These are phyloP conservation scores for Fistulinella prunicolor DNA, from an alignment of 768 basidiomycete genomes.

Conservation along the genomic window DNA sequence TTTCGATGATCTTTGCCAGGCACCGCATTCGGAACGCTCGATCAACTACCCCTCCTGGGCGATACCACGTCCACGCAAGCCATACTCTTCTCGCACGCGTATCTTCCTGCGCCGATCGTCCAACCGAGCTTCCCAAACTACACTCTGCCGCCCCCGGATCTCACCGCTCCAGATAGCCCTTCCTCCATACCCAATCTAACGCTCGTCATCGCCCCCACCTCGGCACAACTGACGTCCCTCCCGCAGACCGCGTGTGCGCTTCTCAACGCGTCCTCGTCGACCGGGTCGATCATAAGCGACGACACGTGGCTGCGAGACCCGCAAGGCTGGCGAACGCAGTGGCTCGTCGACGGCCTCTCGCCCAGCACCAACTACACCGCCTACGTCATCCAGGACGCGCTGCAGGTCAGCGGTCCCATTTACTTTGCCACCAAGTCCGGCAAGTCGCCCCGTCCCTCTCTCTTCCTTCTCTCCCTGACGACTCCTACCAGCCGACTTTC, in stretches of 20 bases:
- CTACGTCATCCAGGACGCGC: conserved; percentile 55
- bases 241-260: conserved; percentile 63
- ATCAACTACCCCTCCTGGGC: conserved; percentile 54
- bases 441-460: conserved; percentile 29
- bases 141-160: conserved; percentile 59
- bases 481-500: conserved; percentile 47
- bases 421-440: conserved; percentile 76
- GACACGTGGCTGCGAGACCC: conserved; percentile 55
- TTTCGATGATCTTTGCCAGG: conserved; percentile 34
- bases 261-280: conserved; percentile 31
- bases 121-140: conserved; percentile 71
- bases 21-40: conserved; percentile 46
- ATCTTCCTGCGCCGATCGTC: conserved; percentile 29
- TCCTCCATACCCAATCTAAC: conserved; percentile 48
- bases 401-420: conserved; percentile 63
- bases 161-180: conserved; percentile 42
- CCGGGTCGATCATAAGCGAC: conserved; percentile 41
- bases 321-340: conserved; percentile 67
- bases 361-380: conserved; percentile 77
- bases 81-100: conserved; percentile 65
- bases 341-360: conserved; percentile 55
- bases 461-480: neutral
- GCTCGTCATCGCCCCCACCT: conserved; percentile 53
- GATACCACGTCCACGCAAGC: conserved; percentile 75
- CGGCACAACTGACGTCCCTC: conserved; percentile 38